Conservation (phyloP, 2,329 filamentous ascomycete genomes). For the Pyrenochaeta sp. region DNA sequence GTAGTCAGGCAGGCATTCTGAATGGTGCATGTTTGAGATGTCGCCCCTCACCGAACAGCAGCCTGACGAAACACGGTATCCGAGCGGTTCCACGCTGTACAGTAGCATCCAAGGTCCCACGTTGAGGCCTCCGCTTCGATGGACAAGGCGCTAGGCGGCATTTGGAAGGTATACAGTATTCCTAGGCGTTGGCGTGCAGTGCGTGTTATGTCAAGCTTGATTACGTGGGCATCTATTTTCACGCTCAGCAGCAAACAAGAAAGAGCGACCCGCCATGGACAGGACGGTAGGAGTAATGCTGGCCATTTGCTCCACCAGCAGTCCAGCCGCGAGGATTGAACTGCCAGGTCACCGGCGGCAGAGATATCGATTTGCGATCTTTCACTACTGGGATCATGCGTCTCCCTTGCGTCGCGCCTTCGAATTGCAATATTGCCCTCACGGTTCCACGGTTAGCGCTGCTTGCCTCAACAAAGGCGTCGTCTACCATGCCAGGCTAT, state of each 20-base stretch:
- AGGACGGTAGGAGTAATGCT: conserved; percentile 15
- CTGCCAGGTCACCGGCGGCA: conserved; percentile 35
- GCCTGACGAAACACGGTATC: conserved; percentile 15
- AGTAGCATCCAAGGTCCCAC: conserved; percentile 3
- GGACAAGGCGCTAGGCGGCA: conserved; percentile 9
- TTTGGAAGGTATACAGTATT: conserved; percentile 7
- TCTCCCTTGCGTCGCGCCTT: conserved; percentile 38
- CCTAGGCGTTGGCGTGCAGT: conserved; percentile 8
- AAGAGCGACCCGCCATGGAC: conserved; percentile 13
- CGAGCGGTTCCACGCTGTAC: conserved; percentile 7
- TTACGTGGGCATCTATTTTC: conserved; percentile 24
- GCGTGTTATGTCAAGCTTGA: conserved; percentile 13
- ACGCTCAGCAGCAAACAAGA: conserved; percentile 3
- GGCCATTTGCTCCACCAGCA: conserved; percentile 18
- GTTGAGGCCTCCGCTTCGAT: neutral
- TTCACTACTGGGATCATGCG: conserved; percentile 31
- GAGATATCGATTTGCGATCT: conserved; percentile 29
- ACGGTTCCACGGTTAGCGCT: conserved; percentile 45
- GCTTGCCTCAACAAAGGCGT: conserved; percentile 28
- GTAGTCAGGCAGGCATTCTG: conserved; percentile 11
- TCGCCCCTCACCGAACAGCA: conserved; percentile 16
- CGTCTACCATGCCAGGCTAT: conserved; percentile 20
- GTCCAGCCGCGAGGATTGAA: conserved; percentile 19
- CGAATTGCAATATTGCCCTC: conserved; percentile 29
- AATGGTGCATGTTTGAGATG: conserved; percentile 24